Base-by-base conservation (phyloP, 78 protist genomes). In the Cavenderia fasciculata region DNA sequence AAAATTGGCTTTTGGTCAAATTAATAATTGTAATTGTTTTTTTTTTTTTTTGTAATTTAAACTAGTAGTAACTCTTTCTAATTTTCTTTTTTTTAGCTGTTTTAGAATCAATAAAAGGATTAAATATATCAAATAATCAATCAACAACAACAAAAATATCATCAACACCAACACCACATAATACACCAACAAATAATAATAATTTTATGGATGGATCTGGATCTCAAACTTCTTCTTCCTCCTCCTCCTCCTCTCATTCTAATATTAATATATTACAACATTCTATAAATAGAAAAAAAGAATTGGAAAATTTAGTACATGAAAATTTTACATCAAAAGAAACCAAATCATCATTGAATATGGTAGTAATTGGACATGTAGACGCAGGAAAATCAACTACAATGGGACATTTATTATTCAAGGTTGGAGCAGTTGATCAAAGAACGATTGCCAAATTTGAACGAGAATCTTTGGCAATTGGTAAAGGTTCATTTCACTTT, bases 401-500 rank as follows among this genome's bases (percentile, higher is more conserved):
- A 14, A 97, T 96, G 96, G 99, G 99, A 1, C 99, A 97, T 69
- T 16, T 98, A 38, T 52, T 98, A 23, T 88, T 34, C 86, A 36
- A 69, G 33, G 34, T 89, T 11, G 98, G 97, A 10, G 29, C 38
- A 4, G 94, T 97, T 2, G 65, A 68, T 19, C 69, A 87, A 43
- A 63, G 89, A 40, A 85, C 95, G 6, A 61, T 98, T 85, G 70
- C 77, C 87, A 98, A 96, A 73, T 87, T 43, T 41, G 98, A 98
- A 72, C 59, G 59, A 11, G 98, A 98, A 27, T 27, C 97, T n/a
- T 36, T 46, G 36, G 33, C 51, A 56, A 79, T 90, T 40, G 99
- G 99, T n/a, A 98, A 98, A 85, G 73, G 86, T 40, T 94, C 98
- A n/a, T 98, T 98, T 62, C 89, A 91, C 34, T 98, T 75, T 73